These are phyloP conservation scores for Silene vulgaris DNA, from an alignment of 179 eudicot genomes.

Conservation along the genomic window DNA sequence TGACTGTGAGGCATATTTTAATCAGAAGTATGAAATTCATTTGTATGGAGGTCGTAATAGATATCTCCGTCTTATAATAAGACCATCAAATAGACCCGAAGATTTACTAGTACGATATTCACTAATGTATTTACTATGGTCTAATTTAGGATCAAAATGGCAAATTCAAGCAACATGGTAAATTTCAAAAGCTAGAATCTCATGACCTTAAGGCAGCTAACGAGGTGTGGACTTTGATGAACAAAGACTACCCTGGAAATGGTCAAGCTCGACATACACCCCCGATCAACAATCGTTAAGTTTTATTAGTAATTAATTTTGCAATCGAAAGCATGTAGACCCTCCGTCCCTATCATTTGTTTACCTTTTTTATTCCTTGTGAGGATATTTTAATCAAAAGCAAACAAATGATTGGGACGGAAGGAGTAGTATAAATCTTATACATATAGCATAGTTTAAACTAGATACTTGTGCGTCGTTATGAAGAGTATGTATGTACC, in stretches of 20 bases:
- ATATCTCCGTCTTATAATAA: no score
- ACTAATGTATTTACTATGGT: neutral
- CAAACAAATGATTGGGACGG: no score
- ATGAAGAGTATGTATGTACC: slow-evolving; percentile 17
- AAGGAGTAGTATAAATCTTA: neutral
- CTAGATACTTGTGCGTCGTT: neutral
- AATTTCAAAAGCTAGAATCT: slow-evolving; percentile 16
- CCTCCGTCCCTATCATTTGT: no score
- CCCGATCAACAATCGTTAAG: slow-evolving; percentile 30
- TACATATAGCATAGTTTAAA: neutral
- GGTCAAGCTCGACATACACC: slow-evolving; percentile 28
- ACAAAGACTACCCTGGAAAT: slow-evolving; percentile 28
- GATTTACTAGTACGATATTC: neutral
- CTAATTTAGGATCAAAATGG: slow-evolving; percentile 10
- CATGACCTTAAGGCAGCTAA: slow-evolving; percentile 20
- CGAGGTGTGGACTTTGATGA: slow-evolving; percentile 31
- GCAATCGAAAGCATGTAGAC: neutral
- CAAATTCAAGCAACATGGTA: slow-evolving; percentile 9
- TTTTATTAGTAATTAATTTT: slow-evolving; percentile 15
- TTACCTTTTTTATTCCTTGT: no score
- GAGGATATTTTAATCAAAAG: no score
- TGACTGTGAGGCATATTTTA: no score
- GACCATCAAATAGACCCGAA: no score
- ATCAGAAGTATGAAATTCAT: no score
- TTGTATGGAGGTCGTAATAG: no score